phyloP scores from a whole-genome alignment of 139 green algal genomes.

The Micractinium sp. region DNA sequence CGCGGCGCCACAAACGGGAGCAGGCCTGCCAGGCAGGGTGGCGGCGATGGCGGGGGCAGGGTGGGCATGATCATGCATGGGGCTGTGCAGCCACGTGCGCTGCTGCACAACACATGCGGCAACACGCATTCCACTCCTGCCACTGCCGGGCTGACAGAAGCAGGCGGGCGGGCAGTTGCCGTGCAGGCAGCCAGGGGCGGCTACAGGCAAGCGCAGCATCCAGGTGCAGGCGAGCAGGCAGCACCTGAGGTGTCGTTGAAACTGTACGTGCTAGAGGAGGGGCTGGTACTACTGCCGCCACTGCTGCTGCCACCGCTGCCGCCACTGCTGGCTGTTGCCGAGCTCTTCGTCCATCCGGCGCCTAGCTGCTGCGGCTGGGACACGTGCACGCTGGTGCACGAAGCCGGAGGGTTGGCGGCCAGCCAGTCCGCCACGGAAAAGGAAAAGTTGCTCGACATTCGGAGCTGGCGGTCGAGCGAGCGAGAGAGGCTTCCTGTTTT shows the following conservation, averaged over 20 bases:
- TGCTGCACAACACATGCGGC: no score
- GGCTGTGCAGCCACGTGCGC: no score
- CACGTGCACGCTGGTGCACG: neutral
- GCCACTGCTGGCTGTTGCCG: neutral
- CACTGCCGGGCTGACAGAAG: no score
- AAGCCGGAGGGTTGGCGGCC: neutral
- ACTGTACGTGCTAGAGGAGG: neutral
- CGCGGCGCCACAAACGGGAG: slow-evolving; percentile 3
- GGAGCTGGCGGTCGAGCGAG: no score
- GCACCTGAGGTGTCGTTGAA: neutral
- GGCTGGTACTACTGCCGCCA: neutral
- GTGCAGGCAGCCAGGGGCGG: neutral
- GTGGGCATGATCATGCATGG: neutral
- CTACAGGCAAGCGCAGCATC: neutral
- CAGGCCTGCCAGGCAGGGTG: neutral
- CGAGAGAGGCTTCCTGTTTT: no score
- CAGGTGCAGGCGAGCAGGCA: neutral
- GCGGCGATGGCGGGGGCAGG: no score
- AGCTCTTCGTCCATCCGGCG: neutral
- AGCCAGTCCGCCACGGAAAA: neutral
- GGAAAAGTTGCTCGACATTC: neutral
- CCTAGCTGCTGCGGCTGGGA: neutral
- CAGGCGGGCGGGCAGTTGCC: no score
- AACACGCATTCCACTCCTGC: no score
- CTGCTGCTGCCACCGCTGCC: neutral